Conservation (phyloP, 129 eudicot genomes). For the Gnaphalium uliginosum region DNA sequence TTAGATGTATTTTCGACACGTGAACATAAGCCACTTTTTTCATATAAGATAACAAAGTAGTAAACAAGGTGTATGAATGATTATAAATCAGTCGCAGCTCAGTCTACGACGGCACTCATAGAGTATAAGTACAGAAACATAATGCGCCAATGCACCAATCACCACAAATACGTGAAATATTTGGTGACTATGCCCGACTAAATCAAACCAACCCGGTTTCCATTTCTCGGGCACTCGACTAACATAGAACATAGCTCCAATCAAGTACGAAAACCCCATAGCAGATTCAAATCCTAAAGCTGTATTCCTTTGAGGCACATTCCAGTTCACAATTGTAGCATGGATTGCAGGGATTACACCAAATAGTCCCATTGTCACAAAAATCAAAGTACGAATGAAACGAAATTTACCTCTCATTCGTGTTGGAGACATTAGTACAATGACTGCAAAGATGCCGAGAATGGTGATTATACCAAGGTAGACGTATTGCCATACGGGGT, state of each 20-base stretch:
- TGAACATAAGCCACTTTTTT: not conserved
- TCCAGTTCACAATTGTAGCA: slow-evolving; percentile 62
- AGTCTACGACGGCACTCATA: slow-evolving; percentile 48
- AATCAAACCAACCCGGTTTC: slow-evolving; percentile 90
- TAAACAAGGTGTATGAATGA: not conserved
- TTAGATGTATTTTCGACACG: not conserved
- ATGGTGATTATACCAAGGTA: slow-evolving; percentile 65
- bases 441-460: slow-evolving; percentile 60
- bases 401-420: slow-evolving; percentile 67
- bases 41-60: no score
- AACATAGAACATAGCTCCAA: slow-evolving; percentile 76
- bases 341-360: slow-evolving; percentile 81
- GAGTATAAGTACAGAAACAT: slow-evolving; percentile 62
- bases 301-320: slow-evolving; percentile 61
- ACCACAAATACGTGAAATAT: slow-evolving; percentile 87
- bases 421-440: slow-evolving; percentile 65
- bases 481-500: slow-evolving; percentile 67
- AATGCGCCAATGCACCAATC: slow-evolving; percentile 86
- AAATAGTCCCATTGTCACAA: slow-evolving; percentile 83
- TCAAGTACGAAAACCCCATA: slow-evolving; percentile 78
- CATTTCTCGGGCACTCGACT: slow-evolving; percentile 83
- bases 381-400: slow-evolving; percentile 61
- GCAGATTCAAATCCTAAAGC: slow-evolving; percentile 69
- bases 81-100: slow-evolving; percentile 38
- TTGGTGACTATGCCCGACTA: slow-evolving; percentile 93